phyloP scores from a whole-genome alignment of 495 filamentous ascomycete species.

The Hyaloscypha variabilis region DNA sequence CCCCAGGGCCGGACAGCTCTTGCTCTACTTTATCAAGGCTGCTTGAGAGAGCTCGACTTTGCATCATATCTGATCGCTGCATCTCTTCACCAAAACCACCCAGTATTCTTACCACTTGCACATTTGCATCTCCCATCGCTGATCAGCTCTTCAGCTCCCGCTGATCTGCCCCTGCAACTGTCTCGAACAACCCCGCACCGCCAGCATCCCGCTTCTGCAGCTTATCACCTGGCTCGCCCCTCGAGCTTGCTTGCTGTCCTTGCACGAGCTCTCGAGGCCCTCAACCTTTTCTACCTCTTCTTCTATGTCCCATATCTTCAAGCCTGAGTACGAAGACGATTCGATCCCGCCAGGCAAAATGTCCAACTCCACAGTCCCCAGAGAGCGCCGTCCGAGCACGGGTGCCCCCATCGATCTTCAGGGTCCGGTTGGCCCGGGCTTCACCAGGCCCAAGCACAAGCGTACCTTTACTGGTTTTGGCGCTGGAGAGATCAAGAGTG shows the following conservation, averaged over 20 bases:
- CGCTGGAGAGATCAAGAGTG: constrained; percentile 84
- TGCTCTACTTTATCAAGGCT: not conserved
- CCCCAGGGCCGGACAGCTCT: not conserved
- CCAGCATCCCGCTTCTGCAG: constrained; percentile 7
- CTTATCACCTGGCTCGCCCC: constrained; percentile 6
- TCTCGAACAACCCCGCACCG: constrained; percentile 11
- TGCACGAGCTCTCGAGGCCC: constrained; percentile 2
- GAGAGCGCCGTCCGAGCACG: constrained; percentile 75
- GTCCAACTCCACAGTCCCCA: constrained; percentile 30
- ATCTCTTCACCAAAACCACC: not conserved
- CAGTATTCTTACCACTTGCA: not conserved
- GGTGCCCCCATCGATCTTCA: constrained; percentile 83
- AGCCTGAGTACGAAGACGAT: not conserved
- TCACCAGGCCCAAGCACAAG: constrained; percentile 89
- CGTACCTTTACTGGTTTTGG: constrained; percentile 92
- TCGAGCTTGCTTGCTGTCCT: not conserved
- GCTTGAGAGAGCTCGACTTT: not conserved
- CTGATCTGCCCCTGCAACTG: not conserved
- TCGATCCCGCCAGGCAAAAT: constrained; percentile 12
- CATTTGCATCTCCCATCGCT: not conserved
- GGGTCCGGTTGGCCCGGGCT: constrained; percentile 73
- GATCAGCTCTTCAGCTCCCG: not conserved
- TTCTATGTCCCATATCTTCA: not conserved
- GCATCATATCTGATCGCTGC: not conserved
- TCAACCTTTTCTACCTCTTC: constrained; percentile 5